Evolutionary conservation across 352 stramenopile genomes (phyloP), one percentile per base, ranked within the genome.

Genomic region (Pythium oligandrum): DNA sequence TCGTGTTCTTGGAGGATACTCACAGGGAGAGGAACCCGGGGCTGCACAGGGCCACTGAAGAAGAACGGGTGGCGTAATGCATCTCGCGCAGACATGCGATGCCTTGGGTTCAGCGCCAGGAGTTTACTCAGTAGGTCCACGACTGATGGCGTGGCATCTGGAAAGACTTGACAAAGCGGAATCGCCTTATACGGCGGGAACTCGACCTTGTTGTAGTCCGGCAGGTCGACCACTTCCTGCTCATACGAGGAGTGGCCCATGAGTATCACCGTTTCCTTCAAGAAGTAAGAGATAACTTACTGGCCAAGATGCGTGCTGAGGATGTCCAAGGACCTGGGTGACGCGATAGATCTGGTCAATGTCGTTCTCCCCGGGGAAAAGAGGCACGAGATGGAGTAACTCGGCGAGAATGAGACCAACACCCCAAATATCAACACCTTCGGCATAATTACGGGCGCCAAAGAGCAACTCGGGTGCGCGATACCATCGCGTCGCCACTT

Each of bases 401-500:
- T 93, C 82, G 33, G 72, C 81, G 12, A 90, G 68, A 38, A 93
- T 69, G 9, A 73, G 66, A 26, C 81, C 83, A 4, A 90, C 70
- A 6, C 70, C 62, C 81, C 83, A 93, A 69, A 93, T 76, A 57
- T 93, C 83, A 33, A 91, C 72, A 2, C 64, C 67, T 0, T 53
- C 31, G 44, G 86, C 70, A 57, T 95, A 95, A 2, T 73, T 48
- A 1, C 70, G 70, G 5, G 68, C 57, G n/a, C 83, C 81, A 34
- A 93, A 86, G 43, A 95, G 77, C 53, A 93, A 55, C 56, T 95
- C 84, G 0, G 84, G 84, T 4, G 84, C 80, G 31, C 84, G 76
- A 61, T 92, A 93, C 83, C 80, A 95, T 10, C 83, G 68, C n/a
- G 83, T 90, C 17, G 78, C 78, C 34, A 90, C 79, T 61, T 90